Evolutionary conservation across 2,329 filamentous ascomycete genomes (phyloP), one percentile per base, ranked within the genome.

Genomic region (Lachnellula cervina): DNA sequence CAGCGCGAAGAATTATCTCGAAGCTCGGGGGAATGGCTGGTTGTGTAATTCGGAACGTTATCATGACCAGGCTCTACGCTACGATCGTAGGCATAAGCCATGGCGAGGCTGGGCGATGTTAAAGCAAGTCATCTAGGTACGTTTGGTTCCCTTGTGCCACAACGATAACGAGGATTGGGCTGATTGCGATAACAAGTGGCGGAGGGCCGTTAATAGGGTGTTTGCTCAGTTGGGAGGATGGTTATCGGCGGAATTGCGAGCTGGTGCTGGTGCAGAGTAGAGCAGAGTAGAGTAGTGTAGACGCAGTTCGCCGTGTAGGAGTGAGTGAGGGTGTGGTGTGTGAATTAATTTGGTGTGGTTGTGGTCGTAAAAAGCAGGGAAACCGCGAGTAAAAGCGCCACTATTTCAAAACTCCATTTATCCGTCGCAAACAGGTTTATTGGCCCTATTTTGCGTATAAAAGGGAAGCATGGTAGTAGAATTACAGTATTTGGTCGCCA

Each of bases 81-180:
- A 53, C 61, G 59, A 50, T 59, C 62, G 46, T 65, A 64, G 55
- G 62, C 61, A 53, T 65, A 64, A 54, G 62, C 60, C 60, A 63
- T 63, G 57, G 57, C 59, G 58, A 65, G 64, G 63, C 62, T 66
- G 54, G 54, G 28, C 13, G 28, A 44, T 50, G 45, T 52, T 54
- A 32, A 34, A 17, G 54, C 56, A 63, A 59, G 55, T 59, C 64
- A 52, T 52, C 17, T 44, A 64, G 61, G 28, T 32, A 32, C 14
- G 37, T 23, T 40, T 14, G 16, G 6, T 13, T 37, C 7, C 25
- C 13, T 35, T 23, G 16, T 35, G 21, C 8, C 25, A 40, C 28
- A 28, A 28, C 28, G 49, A 23, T 32, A 49, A 28, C 46, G n/a
- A 34, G 48, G 42, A 13, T 23, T 44, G n/a, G 42, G 19, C 42